These are phyloP conservation scores for Yarrowia galli DNA, from an alignment of 1,139 yeast species.

Conservation along the genomic window DNA sequence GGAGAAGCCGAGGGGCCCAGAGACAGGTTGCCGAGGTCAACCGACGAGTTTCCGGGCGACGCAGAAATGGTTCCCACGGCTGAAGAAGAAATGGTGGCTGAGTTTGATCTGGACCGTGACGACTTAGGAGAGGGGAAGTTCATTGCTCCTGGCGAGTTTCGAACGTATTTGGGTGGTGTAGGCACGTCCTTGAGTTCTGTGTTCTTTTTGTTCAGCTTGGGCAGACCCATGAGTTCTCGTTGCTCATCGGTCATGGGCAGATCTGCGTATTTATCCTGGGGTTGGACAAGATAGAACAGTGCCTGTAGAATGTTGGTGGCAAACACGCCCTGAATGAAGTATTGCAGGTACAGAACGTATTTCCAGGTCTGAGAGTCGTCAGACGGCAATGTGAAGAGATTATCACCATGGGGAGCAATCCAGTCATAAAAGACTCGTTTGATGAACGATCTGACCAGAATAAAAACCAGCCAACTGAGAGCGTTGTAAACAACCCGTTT, in stretches of 20 bases:
- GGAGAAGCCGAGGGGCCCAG: conserved; percentile 28
- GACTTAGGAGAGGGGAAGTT: conserved; percentile 11
- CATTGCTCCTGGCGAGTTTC: conserved; percentile 28
- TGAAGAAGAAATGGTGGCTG: background rate
- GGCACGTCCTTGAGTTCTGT: conserved; percentile 1
- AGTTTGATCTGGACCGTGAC: conserved; percentile 15
- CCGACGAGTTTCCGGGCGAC: conserved; percentile 27
- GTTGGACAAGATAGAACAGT: conserved; percentile 12
- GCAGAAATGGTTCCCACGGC: conserved; percentile 25
- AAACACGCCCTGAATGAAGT: conserved; percentile 9
- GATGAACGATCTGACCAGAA: conserved; percentile 6
- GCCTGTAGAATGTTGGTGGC: conserved; percentile 34
- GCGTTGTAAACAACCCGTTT: conserved; percentile 22
- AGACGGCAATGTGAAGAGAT: background rate
- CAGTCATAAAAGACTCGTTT: conserved; percentile 8
- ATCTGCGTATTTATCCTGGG: conserved; percentile 28
- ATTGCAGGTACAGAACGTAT: conserved; percentile 2
- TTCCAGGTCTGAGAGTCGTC: conserved; percentile 13
- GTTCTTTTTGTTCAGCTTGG: background rate
- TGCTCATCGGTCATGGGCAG: conserved; percentile 29
- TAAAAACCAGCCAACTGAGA: conserved; percentile 24
- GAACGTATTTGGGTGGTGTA: conserved; percentile 21
- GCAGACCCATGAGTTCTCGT: conserved; percentile 26
- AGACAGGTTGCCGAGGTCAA: conserved; percentile 26
- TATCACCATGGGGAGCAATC: conserved; percentile 7